Percentiles rank a stretch among this genome's conserved stretches.
phyloP scores from a whole-genome alignment of 495 filamentous ascomycete species.

The Physcia stellaris region DNA sequence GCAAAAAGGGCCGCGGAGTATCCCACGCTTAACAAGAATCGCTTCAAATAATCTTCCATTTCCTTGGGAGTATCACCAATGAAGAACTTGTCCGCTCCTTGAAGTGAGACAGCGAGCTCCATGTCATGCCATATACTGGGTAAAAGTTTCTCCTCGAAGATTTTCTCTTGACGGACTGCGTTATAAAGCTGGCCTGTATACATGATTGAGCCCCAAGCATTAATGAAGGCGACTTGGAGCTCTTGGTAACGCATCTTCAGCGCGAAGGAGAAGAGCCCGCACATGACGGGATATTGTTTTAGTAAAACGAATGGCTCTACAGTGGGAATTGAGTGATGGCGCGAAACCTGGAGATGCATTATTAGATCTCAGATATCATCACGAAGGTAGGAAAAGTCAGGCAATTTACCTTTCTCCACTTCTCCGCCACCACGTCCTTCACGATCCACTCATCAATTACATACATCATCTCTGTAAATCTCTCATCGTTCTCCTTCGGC shows the following conservation, averaged over 20 bases:
- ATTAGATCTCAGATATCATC: not conserved
- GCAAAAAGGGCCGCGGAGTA: constrained; percentile 17
- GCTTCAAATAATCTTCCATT: constrained; percentile 20
- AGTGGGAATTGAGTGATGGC: not conserved
- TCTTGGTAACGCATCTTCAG: constrained; percentile 16
- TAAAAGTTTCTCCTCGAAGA: too few relatives aligned
- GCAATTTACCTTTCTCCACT: constrained; percentile 1
- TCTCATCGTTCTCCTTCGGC: constrained; percentile 18
- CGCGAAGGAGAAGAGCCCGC: constrained; percentile 22
- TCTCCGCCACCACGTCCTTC: constrained; percentile 12
- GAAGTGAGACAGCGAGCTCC: constrained; percentile 15
- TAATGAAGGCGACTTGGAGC: constrained; percentile 17
- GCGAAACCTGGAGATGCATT: not conserved
- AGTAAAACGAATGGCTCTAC: constrained; percentile 12
- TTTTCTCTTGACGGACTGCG: constrained; percentile 17
- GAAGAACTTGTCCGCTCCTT: constrained; percentile 18
- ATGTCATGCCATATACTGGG: constrained; percentile 22
- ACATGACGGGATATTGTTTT: constrained; percentile 17
- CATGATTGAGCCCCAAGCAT: constrained; percentile 24
- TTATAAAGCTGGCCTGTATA: constrained; percentile 26
- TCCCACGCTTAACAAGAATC: constrained; percentile 25
- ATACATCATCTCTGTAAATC: constrained; percentile 11
- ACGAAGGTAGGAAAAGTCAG: not conserved
- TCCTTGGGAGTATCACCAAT: constrained; percentile 18
- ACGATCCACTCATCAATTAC: constrained; percentile 11